Base-by-base conservation (phyloP, 2,329 filamentous ascomycete species). In the Talaromyces amestolkiae region DNA sequence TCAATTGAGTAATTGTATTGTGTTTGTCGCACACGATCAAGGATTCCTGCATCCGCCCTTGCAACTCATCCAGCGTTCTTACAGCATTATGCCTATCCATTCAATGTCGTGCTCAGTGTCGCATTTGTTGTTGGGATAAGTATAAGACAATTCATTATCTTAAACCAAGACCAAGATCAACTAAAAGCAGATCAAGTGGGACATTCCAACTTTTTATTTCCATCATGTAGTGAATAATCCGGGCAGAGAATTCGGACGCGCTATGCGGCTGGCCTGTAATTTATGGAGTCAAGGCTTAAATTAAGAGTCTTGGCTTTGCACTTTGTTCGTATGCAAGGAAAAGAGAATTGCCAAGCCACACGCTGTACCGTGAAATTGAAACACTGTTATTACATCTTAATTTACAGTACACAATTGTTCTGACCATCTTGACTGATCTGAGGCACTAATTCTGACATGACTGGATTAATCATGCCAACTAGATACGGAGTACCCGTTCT, bases 191-290 rank as follows among this genome's bases (percentile, higher is more conserved):
- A 37, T 19, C 31, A 4, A 37, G 53, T 9, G 53, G 49, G 27
- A 53, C 53, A 56, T 56, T 56, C 33, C 53, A 37, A 37, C 53
- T 39, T 56, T 56, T 56, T 56, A 56, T 56, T 35, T 22, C 35
- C 9, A 13, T 31, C 37, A 9, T 56, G 11, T 22, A 37, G 11
- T 47, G 3, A 47, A 51, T 17, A 41, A 47, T 47, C 47, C 2
- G 10, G 22, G 47, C 6, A 47, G 35, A 54, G 51, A 54, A 54
- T 49, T 49, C 5, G 41, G 41, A 43, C 43, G 43, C 43, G 43
- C 43, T 47, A 19, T 53, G 49, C 49, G 49, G 49, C 49, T 53
- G 49, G 49, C 49, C 10, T 51, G 47, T 51, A 51, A 17, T 51
- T 51, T n/a, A 53, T 33, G 22, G 41, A 9, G 41, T 24, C 11